A percentile compares a stretch with the other conserved stretches of the same genome.
phyloP scores from a whole-genome alignment of 768 basidiomycete species.

The Termitomyces sp. region DNA sequence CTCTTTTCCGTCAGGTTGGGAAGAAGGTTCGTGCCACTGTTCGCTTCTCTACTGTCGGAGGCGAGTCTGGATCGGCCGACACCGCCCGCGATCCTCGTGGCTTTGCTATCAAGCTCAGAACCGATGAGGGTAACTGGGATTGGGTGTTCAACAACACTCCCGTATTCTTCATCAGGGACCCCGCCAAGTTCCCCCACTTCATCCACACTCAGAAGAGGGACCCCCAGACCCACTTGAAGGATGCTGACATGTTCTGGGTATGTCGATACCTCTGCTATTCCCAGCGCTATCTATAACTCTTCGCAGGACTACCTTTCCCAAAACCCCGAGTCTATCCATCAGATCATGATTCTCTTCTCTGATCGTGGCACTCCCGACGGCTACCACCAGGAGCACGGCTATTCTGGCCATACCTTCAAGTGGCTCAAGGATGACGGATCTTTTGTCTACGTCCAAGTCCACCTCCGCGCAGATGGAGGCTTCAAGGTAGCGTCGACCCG shows the following conservation, averaged over 20 bases:
- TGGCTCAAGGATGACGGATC: constrained; percentile 81
- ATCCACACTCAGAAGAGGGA: constrained; percentile 92
- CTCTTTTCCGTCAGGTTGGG: constrained; percentile 58
- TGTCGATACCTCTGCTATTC: constrained; percentile 7
- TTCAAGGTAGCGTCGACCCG: constrained; percentile 50
- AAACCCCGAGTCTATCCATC: constrained; percentile 87
- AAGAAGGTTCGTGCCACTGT: constrained; percentile 69
- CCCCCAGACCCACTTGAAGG: constrained; percentile 89
- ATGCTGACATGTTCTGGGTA: constrained; percentile 83
- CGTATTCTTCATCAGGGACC: constrained; percentile 85
- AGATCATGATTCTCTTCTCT: constrained; percentile 87
- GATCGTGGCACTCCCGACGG: constrained; percentile 92
- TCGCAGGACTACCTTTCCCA: constrained; percentile 79
- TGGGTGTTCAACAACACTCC: constrained; percentile 94
- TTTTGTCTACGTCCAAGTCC: constrained; percentile 84
- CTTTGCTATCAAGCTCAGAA: constrained; percentile 85
- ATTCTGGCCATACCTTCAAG: constrained; percentile 90
- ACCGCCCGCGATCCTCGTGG: constrained; percentile 93
- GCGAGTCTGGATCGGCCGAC: constrained; percentile 84
- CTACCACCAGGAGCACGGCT: constrained; percentile 86
- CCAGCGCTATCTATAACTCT: constrained; percentile 5
- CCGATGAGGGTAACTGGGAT: constrained; percentile 88
- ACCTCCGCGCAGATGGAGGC: constrained; percentile 72
- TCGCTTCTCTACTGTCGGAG: constrained; percentile 93
- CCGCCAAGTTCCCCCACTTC: constrained; percentile 89